phyloP scores from a whole-genome alignment of 306 rosid genomes.

The Cicer pinnatifidum region DNA sequence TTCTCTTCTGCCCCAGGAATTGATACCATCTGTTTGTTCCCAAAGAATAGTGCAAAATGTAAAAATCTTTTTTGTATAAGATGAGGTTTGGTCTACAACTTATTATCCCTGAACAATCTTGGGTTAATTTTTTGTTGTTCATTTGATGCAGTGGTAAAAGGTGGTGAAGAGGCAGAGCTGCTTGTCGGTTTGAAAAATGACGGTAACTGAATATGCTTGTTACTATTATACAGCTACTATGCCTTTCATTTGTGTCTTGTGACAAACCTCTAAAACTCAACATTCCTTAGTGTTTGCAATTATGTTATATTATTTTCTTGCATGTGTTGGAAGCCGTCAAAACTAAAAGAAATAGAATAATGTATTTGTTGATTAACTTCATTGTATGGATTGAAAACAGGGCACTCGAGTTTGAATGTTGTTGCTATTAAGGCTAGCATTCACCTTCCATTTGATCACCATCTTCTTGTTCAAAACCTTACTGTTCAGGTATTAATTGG shows the following conservation, averaged over 20 bases:
- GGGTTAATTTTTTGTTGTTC: background rate
- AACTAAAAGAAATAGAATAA: background rate
- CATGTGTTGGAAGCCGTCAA: background rate
- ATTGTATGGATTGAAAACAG: background rate
- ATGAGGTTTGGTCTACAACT: background rate
- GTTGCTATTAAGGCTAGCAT: constrained; percentile 82
- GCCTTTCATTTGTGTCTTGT: background rate
- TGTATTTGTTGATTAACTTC: background rate
- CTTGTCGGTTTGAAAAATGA: constrained; percentile 22
- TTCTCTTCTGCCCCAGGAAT: constrained; percentile 14
- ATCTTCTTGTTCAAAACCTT: constrained; percentile 82
- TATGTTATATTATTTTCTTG: background rate
- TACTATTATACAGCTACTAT: background rate
- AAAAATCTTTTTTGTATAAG: constrained; percentile 3
- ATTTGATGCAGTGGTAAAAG: constrained; percentile 12
- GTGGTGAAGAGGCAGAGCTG: constrained; percentile 31
- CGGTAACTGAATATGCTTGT: background rate
- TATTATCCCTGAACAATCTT: background rate
- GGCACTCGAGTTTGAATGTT: constrained; percentile 50
- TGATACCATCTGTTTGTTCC: background rate
- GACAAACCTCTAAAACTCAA: background rate
- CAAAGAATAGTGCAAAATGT: constrained; percentile 15
- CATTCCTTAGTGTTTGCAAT: background rate
- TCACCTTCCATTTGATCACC: constrained; percentile 80
- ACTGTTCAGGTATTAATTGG: constrained; percentile 67